Evolutionary conservation across 768 basidiomycete genomes (phyloP), one percentile per base, ranked within the genome.

Genomic region (Podaxis sp.): DNA sequence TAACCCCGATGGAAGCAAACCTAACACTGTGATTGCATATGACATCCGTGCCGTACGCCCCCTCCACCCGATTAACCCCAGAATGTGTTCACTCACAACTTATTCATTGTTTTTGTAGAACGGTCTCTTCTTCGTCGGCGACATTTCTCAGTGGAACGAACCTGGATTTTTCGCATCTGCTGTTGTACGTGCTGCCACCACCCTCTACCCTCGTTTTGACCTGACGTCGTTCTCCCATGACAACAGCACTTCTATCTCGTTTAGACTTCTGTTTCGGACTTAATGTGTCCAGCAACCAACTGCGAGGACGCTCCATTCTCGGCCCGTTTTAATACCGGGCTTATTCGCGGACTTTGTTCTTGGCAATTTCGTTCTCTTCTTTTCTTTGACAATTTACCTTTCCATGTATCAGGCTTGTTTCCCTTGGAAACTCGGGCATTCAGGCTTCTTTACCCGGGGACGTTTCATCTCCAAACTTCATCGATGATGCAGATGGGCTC

Each of bases 101-200:
- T 33, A 33, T 33, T 33, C 7, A 33, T 33, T 10, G 3, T 33
- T 24, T 48, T n/a, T 13, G 13, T 56, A 77, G 68, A 80, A 82
- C 65, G 61, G 55, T 0, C 68, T 85, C 2, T 77, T 82, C 66
- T 77, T 85, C 62, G 74, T 76, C 28, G 81, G 80, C 4, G 77
- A 82, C 63, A 66, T 81, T 33, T 71, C 62, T 52, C 74, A 75
- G 12, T 81, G 76, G 69, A 82, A 82, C 62, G 66, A 58, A 22
- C 72, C 72, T 60, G 62, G 71, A 58, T 65, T 57, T 50, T 73
- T 71, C n/a, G 74, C 75, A 38, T 71, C 70, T n/a, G 66, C 72
- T 38, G 73, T 79, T 46, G 80, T 80, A 59, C 68, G 80, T 74
- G 33, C 12, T 44, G 24, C 30, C 52, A 17, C 24, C 6, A 20